Base-by-base conservation (phyloP, 805 yeast genomes). In the Isabelozyma pseudorhagii region DNA sequence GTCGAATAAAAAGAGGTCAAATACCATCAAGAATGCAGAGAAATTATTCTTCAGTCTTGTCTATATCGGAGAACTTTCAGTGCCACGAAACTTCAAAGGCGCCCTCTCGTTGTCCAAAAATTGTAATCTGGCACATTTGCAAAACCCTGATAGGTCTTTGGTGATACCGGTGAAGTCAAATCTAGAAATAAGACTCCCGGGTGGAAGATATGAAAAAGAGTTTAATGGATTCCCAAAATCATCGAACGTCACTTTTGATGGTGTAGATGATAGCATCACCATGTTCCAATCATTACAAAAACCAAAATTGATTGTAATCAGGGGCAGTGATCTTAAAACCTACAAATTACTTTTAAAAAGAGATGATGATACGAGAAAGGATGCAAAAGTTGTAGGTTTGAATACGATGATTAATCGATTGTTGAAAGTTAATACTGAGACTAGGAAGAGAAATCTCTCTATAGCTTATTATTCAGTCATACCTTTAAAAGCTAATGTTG, bases 381-480 rank as follows among this genome's bases (percentile, higher is more conserved):
- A 96, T 72, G 94, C 97, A 4, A 87, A 96, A 58, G 81, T 93
- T 46, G 87, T 91, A n/a, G 94, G 96, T 58, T 86, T 94, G 58
- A 89, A 97, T 0, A 82, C 89, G 1, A 86, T 91, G 67, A 83
- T 94, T 65, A 92, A 92, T 62, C 80, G 89, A 55, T 63, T 94
- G 29, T 71, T 94, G 49, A 67, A 73, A 17, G 77, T 78, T 15
- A 87, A 87, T 59, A 76, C 79, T 11, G 96, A 86, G 44, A 84
- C 97, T 0, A 79, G 85, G 45, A 83, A 84, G 53, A 72, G 98
- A 52, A 80, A 80, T 40, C 73, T 94, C 25, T 75, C 79, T 1
- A 89, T 94, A 47, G 78, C 82, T 3, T 85, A 94, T 10, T 94
- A 92, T 66, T 88, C 96, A 0, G 99, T 94, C 7, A 81, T 91